A percentile compares a stretch with the other conserved stretches of the same genome.
phyloP scores from a whole-genome alignment of 495 filamentous ascomycete genomes.

The Mytilinidion resinicola region DNA sequence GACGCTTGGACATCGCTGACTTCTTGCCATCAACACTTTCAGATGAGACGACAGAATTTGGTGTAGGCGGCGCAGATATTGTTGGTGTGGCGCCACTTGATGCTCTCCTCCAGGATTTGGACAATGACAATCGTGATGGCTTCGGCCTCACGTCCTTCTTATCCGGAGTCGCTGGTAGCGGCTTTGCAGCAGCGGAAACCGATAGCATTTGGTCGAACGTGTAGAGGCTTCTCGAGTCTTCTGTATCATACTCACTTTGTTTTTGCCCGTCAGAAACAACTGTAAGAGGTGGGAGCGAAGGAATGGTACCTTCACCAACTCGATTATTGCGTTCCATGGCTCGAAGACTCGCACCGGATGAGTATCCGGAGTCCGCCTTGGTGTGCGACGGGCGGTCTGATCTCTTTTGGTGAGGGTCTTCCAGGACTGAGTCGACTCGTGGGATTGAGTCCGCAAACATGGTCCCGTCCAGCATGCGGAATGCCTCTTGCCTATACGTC shows the following conservation, averaged over 20 bases:
- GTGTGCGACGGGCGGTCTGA: slow-evolving; percentile 13
- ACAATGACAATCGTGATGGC: slow-evolving; percentile 1
- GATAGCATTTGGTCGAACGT: slow-evolving; percentile 29
- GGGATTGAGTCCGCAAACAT: slow-evolving; percentile 14
- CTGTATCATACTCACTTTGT: slow-evolving; percentile 21
- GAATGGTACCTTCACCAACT: slow-evolving; percentile 6
- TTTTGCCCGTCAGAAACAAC: slow-evolving; percentile 11
- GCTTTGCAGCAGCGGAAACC: slow-evolving; percentile 11
- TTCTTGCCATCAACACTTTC: slow-evolving; percentile 11
- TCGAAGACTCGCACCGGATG: slow-evolving; percentile 24
- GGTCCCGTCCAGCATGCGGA: slow-evolving; percentile 25
- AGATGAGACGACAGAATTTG: slow-evolving; percentile 10
- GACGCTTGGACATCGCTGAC: slow-evolving; percentile 16
- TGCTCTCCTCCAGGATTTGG: neutral
- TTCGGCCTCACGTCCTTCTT: neutral
- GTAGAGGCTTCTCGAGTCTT: slow-evolving; percentile 28
- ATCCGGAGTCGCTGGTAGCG: slow-evolving; percentile 14
- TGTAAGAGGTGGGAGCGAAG: slow-evolving; percentile 3
- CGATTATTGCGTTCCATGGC: neutral
- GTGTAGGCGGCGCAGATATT: slow-evolving; percentile 1
- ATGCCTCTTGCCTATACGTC: slow-evolving; percentile 17
- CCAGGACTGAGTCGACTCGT: neutral
- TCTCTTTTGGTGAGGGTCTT: neutral
- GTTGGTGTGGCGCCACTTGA: neutral
- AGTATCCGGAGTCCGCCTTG: slow-evolving; percentile 30